A percentile compares a stretch with the other conserved stretches of the same genome.
Conservation (phyloP, 257 asterid genomes). For the Ilex asprella region DNA sequence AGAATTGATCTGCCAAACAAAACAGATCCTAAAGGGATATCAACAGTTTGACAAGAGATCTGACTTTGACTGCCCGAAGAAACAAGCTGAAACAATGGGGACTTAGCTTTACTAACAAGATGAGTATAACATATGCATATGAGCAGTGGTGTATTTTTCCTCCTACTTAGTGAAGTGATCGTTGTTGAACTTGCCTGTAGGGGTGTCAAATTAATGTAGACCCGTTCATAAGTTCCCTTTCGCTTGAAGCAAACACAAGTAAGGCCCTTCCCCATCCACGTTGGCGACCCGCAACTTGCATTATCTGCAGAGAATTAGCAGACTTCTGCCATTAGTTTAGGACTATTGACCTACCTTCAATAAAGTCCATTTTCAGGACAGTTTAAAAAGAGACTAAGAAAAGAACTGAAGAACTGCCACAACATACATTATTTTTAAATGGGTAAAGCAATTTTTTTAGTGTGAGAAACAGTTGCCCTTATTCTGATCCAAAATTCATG, state of each 20-base stretch:
- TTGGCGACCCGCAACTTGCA: constrained; percentile 38
- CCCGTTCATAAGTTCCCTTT: constrained; percentile 40
- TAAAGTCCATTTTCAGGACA: too few species aligned
- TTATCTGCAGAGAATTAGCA: constrained; percentile 33
- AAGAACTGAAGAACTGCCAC: neutral
- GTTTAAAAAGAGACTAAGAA: neutral
- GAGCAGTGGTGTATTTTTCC: neutral
- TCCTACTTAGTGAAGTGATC: neutral
- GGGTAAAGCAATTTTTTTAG: too few species aligned
- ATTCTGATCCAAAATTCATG: too few species aligned
- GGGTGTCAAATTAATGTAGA: constrained; percentile 56
- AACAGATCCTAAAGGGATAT: neutral
- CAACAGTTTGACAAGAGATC: neutral
- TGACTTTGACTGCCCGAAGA: neutral
- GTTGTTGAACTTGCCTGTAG: constrained; percentile 41
- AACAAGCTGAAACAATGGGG: neutral
- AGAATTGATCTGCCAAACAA: too few species aligned
- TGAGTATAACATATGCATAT: neutral
- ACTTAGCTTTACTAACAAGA: neutral
- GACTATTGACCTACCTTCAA: neutral
- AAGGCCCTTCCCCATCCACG: constrained; percentile 61
- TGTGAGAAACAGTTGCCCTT: too few species aligned
- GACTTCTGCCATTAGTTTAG: neutral
- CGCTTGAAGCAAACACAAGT: constrained; percentile 79
- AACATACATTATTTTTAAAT: too few species aligned